A percentile compares a stretch with the other conserved stretches of the same genome.
Conservation (phyloP, 2,329 filamentous ascomycete genomes). For the Hypoxylon sp. region DNA sequence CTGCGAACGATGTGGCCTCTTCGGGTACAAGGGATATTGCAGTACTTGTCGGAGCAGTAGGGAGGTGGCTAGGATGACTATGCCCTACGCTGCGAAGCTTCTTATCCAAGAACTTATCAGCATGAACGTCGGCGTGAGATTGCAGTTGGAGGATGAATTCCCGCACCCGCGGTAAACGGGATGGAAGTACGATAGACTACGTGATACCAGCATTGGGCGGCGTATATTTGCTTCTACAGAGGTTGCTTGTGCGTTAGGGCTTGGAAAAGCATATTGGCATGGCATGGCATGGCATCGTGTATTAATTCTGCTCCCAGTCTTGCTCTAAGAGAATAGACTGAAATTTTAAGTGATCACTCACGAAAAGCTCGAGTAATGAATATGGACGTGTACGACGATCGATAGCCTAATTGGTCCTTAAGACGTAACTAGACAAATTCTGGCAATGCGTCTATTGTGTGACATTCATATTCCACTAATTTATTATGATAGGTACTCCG, state of each 20-base stretch:
- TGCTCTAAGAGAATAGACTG: constrained; percentile 4
- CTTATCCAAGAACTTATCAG: constrained; percentile 95
- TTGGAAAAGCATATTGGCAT: constrained; percentile 39
- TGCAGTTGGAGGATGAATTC: constrained; percentile 96
- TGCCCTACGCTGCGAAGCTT: constrained; percentile 97
- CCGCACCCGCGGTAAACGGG: constrained; percentile 68
- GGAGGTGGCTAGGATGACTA: constrained; percentile 91
- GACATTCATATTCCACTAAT: constrained; percentile 8
- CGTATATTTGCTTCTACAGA: constrained; percentile 43
- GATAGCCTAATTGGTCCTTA: background rate
- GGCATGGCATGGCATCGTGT: background rate
- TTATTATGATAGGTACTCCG: background rate
- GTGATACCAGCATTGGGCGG: constrained; percentile 45
- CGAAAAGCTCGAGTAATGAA: background rate
- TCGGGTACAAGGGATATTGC: constrained; percentile 96
- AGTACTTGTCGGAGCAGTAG: constrained; percentile 90
- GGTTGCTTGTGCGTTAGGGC: constrained; percentile 22
- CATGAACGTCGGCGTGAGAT: constrained; percentile 96
- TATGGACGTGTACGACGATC: background rate
- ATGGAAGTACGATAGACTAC: constrained; percentile 16
- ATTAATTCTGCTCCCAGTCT: background rate
- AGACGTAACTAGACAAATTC: background rate
- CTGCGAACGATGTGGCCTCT: constrained; percentile 93
- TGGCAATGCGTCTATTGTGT: background rate
- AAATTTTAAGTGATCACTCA: background rate